These are phyloP conservation scores for Balamuthia mandrillaris DNA, from an alignment of 208 protist genomes.

Conservation along the genomic window DNA sequence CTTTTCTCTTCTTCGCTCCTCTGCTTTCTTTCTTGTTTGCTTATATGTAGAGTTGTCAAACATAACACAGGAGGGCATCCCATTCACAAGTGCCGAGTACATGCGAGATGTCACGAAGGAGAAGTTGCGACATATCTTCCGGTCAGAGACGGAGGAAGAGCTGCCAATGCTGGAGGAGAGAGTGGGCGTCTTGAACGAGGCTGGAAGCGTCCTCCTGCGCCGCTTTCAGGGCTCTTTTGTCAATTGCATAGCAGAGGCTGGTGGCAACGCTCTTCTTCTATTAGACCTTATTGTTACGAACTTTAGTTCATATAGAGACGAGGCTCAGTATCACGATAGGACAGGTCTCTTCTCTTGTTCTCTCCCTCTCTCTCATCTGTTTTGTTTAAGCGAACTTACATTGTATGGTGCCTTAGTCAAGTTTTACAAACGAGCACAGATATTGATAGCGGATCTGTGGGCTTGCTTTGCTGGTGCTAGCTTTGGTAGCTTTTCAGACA, in stretches of 20 bases:
- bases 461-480: constrained; percentile 51
- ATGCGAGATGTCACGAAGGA: neutral
- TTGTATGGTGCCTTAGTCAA: too few relatives aligned
- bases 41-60: too few relatives aligned
- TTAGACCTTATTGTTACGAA: constrained; percentile 37
- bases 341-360: neutral
- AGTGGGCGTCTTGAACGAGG: constrained; percentile 43
- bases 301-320: constrained; percentile 51
- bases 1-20: too few relatives aligned
- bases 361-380: neutral
- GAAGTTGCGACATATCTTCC: constrained; percentile 25
- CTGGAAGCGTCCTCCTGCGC: constrained; percentile 14
- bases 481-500: constrained; percentile 64
- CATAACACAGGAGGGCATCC: constrained; percentile 25
- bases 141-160: constrained; percentile 6
- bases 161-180: constrained; percentile 41
- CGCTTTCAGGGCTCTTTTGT: constrained; percentile 17
- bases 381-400: too few relatives aligned
- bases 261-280: neutral
- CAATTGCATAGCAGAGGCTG: neutral
- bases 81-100: constrained; percentile 28
- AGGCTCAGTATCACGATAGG: constrained; percentile 33
- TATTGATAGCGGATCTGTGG: constrained; percentile 75
- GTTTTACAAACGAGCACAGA: constrained; percentile 74
- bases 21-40: too few relatives aligned